phyloP scores from a whole-genome alignment of 306 rosid genomes.

The Lagenaria siceraria region DNA sequence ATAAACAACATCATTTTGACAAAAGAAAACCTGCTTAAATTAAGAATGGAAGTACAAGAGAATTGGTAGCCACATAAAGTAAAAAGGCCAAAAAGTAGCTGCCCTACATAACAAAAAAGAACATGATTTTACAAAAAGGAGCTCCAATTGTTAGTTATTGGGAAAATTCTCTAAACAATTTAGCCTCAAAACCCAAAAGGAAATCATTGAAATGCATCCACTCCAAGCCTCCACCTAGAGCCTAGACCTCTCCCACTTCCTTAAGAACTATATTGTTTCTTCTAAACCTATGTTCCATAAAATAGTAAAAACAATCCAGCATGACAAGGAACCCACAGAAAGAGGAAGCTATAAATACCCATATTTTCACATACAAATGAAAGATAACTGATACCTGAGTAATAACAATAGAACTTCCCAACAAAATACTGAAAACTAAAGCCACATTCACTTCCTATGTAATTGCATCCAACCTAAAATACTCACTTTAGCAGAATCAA shows the following conservation, averaged over 20 bases:
- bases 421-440: neutral
- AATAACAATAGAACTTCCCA: neutral
- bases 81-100: neutral
- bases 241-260: neutral
- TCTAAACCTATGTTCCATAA: neutral
- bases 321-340: neutral
- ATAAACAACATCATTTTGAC: too few species aligned
- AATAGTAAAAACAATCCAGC: neutral
- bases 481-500: neutral
- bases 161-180: neutral
- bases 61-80: neutral
- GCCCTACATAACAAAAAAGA: neutral
- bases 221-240: neutral
- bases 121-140: neutral
- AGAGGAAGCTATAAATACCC: neutral
- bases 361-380: neutral
- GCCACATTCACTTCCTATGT: neutral
- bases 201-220: neutral
- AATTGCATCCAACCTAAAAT: neutral
- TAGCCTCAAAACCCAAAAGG: neutral
- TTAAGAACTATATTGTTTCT: neutral
- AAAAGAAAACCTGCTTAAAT: neutral
- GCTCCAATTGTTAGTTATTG: neutral
- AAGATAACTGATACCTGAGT: neutral
- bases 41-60: neutral